Percentiles rank a stretch among this genome's conserved stretches.
These are phyloP conservation scores for Aquilaria agallochum DNA, from an alignment of 441 rosid species.

Conservation along the genomic window DNA sequence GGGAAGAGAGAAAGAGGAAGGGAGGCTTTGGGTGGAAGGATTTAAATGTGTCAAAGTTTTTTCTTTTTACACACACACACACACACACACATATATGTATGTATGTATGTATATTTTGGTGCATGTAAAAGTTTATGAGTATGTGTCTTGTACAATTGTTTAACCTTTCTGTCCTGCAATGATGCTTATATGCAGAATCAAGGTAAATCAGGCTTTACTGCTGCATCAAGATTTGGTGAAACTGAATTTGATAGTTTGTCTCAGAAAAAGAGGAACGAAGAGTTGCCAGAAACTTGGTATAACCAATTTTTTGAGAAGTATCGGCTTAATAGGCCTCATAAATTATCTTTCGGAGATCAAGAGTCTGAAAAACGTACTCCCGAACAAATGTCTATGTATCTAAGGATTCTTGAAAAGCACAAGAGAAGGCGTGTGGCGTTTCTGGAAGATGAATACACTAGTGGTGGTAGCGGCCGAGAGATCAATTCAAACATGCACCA, in stretches of 20 bases:
- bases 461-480: slow-evolving; percentile 32
- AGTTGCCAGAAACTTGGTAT: slow-evolving; percentile 85
- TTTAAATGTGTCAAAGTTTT: too few relatives aligned
- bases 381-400: slow-evolving; percentile 68
- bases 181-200: slow-evolving; percentile 28
- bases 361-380: slow-evolving; percentile 72
- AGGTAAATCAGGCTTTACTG: slow-evolving; percentile 37
- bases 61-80: too few relatives aligned
- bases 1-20: too few relatives aligned
- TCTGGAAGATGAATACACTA: slow-evolving; percentile 34
- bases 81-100: too few relatives aligned
- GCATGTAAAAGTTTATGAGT: too few relatives aligned
- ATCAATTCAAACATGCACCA: slow-evolving; percentile 28
- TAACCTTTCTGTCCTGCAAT: slow-evolving; percentile 3
- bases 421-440: slow-evolving; percentile 69
- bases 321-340: slow-evolving; percentile 48
- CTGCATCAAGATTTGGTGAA: slow-evolving; percentile 49
- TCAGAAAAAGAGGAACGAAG: slow-evolving; percentile 68
- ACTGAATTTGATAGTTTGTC: slow-evolving; percentile 47
- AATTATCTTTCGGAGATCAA: slow-evolving; percentile 44
- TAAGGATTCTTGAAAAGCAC: slow-evolving; percentile 50
- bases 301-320: slow-evolving; percentile 67
- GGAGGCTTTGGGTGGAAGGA: too few relatives aligned
- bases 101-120: too few relatives aligned
- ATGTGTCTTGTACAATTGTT: too few relatives aligned